Evolutionary conservation across 768 basidiomycete species (phyloP), one percentile per base, ranked within the genome.

Genomic region (Pholiota microspora): DNA sequence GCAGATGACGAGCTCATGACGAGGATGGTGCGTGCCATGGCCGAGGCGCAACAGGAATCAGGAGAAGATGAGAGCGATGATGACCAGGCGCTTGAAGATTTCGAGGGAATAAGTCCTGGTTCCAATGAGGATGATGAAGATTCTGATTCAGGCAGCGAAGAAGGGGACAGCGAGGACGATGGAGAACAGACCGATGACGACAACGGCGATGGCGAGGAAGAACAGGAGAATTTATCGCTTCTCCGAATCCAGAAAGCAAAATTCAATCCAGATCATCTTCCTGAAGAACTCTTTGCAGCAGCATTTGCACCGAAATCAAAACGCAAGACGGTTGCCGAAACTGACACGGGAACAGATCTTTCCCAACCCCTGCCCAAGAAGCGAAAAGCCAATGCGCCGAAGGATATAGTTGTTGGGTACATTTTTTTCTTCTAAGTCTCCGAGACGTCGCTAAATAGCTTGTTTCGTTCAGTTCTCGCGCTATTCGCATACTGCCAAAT

Each of bases 241-340:
- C n/a, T n/a, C 57, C 15, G 61, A 58, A 47, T 38, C 51, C 45
- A 47, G 35, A 50, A 64, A 58, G 23, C 59, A 42, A 56, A 65
- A 51, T 51, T 46, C 25, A 72, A 75, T 49, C 64, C 72, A 3
- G 71, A 80, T 45, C 81, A 86, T 66, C 82, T 88, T 25, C 83
- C 85, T 1, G 86, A 88, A 61, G 80, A 85, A 57, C 71, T 88
- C 16, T 89, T 88, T 65, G 60, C 70, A 0, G 73, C 82, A 55
- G 85, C 84, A 0, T 82, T 85, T 58, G 62, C 74, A 3, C 29
- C 61, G 27, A 57, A 70, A 56, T 61, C 53, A 58, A 59, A 64
- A 54, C 51, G 62, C 49, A 58, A 56, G n/a, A n/a, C n/a, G n/a
- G n/a, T n/a, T n/a, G n/a, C n/a, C n/a, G n/a, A n/a, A 48, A 51